Evolutionary conservation across 768 basidiomycete species (phyloP), one percentile per base, ranked within the genome.

Genomic region (Lactarius akahatsu): DNA sequence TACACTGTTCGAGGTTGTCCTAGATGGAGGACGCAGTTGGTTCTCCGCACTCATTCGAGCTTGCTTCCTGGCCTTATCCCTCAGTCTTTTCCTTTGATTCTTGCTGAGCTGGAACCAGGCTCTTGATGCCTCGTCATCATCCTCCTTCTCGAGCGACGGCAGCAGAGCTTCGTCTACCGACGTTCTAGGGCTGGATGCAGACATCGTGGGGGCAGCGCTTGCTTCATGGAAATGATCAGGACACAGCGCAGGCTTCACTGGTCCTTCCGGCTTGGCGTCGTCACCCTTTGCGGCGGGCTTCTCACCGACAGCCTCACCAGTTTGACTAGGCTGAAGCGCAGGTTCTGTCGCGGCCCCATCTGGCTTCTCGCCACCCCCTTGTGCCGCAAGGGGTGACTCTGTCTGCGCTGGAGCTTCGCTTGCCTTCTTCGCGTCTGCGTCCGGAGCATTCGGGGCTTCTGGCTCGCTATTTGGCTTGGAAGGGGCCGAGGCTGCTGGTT

Each of bases 21-120:
- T 38, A 38, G 59, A 45, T 41, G 58, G 38, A 43, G 28, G 45
- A 52, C 13, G 50, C 26, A 20, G 18, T 59, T 40, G 36, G 38
- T 50, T 63, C 54, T 36, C 59, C 59, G 62, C 57, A 58, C 60
- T 50, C 63, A 62, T 69, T 32, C 20, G 32, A 34, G 41, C 26
- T 55, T 64, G 18, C n/a, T 26, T 60, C 40, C 8, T 41, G n/a
- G 7, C 8, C 41, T 26, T 41, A 4, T 58, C 47, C 6, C 45
- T n/a, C n/a, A 47, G 2, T 20, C 20, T n/a, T 62, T 62, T 16
- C 15, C n/a, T 18, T 26, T 41, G 0, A 1, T 0, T 4, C 7
- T 5, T 45, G 2, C 0, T 10, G 18, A 0, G 32, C 16, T 5
- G 11, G 0, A 16, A 1, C 34, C 32, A 34, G 32, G 10, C 10